Evolutionary conservation across 345 rosid genomes (phyloP).

Genomic region (Ceriops decandra): DNA sequence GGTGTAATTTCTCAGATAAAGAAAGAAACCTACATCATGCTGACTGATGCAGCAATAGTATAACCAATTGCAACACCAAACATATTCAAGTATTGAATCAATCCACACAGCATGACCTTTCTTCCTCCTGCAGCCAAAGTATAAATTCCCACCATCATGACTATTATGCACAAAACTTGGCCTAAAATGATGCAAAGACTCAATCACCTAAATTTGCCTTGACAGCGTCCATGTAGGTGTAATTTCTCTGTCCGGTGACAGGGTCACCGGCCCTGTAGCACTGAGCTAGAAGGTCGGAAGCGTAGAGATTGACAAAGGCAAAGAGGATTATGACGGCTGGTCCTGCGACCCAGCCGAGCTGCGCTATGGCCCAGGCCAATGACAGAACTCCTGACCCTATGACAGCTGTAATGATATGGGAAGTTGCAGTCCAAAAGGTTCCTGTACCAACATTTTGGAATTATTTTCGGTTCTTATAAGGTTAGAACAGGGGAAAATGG

Average conservation of each 20-base stretch:
- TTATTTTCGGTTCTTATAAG: not conserved
- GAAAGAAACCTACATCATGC: constrained; percentile 42
- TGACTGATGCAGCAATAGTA: constrained; percentile 50
- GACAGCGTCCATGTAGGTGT: constrained; percentile 53
- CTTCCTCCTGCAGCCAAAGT: constrained; percentile 31
- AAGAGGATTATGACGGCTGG: constrained; percentile 38
- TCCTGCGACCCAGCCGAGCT: constrained; percentile 54
- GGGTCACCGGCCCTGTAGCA: constrained; percentile 52
- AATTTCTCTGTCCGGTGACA: constrained; percentile 39
- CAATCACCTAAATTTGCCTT: constrained; percentile 37
- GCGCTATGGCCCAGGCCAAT: constrained; percentile 48
- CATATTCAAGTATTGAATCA: constrained; percentile 43
- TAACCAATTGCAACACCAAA: constrained; percentile 52
- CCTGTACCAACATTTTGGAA: constrained; percentile 29
- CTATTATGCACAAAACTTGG: not conserved
- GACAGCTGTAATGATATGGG: constrained; percentile 50
- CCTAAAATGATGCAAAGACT: not conserved
- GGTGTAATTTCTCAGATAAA: not conserved
- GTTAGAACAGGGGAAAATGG: not conserved
- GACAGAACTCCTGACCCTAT: constrained; percentile 56
- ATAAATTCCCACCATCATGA: not conserved
- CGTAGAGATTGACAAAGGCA: constrained; percentile 42
- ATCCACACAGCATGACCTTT: constrained; percentile 39
- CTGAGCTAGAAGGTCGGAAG: constrained; percentile 34
- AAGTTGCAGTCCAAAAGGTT: constrained; percentile 43